A percentile compares a stretch with the other conserved stretches of the same genome.
Conservation (phyloP, 2,329 filamentous ascomycete genomes). For the Chaetomium sp. region DNA sequence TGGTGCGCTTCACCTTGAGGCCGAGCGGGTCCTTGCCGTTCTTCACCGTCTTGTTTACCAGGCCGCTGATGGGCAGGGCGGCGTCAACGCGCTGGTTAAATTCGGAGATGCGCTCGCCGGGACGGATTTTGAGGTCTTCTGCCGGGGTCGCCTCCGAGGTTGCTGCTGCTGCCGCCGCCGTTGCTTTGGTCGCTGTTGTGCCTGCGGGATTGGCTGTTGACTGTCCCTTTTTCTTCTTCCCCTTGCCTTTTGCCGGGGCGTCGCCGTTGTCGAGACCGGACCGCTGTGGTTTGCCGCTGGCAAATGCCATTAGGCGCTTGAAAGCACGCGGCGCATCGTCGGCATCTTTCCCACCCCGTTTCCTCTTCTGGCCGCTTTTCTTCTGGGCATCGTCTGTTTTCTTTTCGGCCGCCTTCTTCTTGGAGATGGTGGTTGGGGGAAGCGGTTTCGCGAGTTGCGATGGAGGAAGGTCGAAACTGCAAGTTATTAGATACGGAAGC, state of each 20-base stretch:
- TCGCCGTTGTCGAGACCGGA: conserved; percentile 73
- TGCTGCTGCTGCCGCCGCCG: conserved; percentile 31
- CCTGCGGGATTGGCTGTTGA: conserved; percentile 15
- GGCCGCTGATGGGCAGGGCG: conserved; percentile 72
- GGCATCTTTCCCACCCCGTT: conserved; percentile 45
- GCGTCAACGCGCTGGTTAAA: conserved; percentile 86
- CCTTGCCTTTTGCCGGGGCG: conserved; percentile 39
- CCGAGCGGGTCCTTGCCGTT: conserved; percentile 65
- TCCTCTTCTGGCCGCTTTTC: conserved; percentile 53
- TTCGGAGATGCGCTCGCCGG: conserved; percentile 80
- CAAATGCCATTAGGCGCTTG: conserved; percentile 77
- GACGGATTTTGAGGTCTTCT: conserved; percentile 59
- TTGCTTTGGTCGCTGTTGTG: conserved; percentile 26
- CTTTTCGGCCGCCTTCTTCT: conserved; percentile 44
- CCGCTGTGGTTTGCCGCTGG: conserved; percentile 60
- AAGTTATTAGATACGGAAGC: neutral
- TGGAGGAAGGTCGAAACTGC: conserved; percentile 54
- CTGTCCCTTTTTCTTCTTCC: conserved; percentile 37
- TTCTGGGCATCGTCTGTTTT: conserved; percentile 35
- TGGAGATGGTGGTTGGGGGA: conserved; percentile 45
- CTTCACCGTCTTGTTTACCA: conserved; percentile 64
- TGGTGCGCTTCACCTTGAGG: conserved; percentile 70
- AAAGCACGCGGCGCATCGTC: conserved; percentile 92
- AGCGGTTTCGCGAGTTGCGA: conserved; percentile 54
- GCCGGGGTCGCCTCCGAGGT: conserved; percentile 12